Evolutionary conservation across 371 early-diverging fungal species (phyloP).

Genomic region (Blyttiomyces sp.): DNA sequence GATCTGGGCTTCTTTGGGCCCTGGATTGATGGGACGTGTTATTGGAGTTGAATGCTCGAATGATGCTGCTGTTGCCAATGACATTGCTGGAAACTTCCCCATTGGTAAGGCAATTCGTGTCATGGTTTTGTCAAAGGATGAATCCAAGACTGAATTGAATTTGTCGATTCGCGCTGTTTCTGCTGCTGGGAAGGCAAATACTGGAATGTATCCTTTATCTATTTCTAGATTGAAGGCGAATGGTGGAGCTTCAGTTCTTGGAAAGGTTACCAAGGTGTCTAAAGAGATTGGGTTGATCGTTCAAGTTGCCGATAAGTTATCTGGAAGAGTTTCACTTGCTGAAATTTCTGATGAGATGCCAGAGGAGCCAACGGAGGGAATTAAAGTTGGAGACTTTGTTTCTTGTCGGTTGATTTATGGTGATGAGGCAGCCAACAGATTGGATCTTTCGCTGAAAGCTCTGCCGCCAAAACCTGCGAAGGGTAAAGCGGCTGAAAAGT

Average conservation of each 20-base stretch:
- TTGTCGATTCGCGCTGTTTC: conserved; percentile 31
- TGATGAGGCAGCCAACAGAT: conserved; percentile 46
- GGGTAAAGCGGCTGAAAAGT: conserved; percentile 15
- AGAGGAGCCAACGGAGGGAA: conserved; percentile 49
- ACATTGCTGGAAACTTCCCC: conserved; percentile 49
- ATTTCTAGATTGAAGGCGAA: conserved; percentile 45
- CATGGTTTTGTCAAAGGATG: conserved; percentile 46
- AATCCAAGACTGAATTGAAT: conserved; percentile 38
- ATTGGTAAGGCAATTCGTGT: conserved; percentile 60
- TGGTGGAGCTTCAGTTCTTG: conserved; percentile 55
- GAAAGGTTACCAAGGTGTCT: conserved; percentile 48
- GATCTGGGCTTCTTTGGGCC: conserved; percentile 46
- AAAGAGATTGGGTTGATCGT: conserved; percentile 47
- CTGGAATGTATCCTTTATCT: background rate
- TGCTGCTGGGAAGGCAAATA: background rate
- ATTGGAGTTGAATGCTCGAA: conserved; percentile 45
- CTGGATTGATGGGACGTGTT: conserved; percentile 46
- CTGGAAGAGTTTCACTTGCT: conserved; percentile 60
- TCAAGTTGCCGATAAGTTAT: conserved; percentile 48
- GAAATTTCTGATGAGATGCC: conserved; percentile 58
- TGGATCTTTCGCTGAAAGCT: conserved; percentile 55
- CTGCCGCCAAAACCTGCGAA: too few relatives aligned
- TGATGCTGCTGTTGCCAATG: conserved; percentile 41
- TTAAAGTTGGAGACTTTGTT: conserved; percentile 47
- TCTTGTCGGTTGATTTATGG: conserved; percentile 51